These are phyloP conservation scores for Arthroderma sp. DNA, from an alignment of 2,329 filamentous ascomycete species.

Conservation along the genomic window DNA sequence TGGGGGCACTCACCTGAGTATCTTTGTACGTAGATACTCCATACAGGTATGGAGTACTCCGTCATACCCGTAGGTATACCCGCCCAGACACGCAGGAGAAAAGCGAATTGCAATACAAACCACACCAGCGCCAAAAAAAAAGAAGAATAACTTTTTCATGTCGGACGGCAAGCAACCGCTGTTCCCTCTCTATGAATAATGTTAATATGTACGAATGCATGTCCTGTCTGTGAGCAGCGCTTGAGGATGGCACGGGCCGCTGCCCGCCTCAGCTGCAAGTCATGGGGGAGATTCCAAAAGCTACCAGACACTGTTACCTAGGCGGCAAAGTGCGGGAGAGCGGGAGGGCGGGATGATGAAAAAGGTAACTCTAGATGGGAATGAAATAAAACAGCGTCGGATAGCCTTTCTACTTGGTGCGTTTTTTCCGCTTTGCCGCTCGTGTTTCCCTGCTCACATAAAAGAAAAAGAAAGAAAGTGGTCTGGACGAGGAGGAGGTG, in stretches of 20 bases:
- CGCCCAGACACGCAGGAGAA: background rate
- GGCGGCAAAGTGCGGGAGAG: background rate
- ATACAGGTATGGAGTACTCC: background rate
- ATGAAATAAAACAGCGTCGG: background rate
- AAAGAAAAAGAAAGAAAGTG: background rate
- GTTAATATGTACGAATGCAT: background rate
- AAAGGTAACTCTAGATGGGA: background rate
- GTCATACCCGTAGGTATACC: background rate
- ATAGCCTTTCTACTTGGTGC: background rate
- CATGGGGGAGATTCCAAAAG: background rate
- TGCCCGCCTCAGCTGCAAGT: constrained; percentile 2
- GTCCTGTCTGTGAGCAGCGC: background rate
- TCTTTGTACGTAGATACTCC: too few relatives aligned
- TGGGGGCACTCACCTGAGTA: background rate
- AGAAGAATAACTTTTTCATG: background rate
- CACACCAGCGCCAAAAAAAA: background rate
- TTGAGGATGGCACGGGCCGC: constrained; percentile 4
- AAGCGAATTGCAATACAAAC: background rate
- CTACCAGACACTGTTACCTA: background rate
- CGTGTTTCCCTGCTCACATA: background rate
- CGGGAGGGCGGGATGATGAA: background rate
- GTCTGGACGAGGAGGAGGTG: too few relatives aligned
- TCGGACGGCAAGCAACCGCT: background rate
- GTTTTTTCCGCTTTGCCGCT: background rate
- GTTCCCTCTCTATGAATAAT: background rate